These are phyloP conservation scores for Guyanaporus albipodus DNA, from an alignment of 768 basidiomycete species.

Conservation along the genomic window DNA sequence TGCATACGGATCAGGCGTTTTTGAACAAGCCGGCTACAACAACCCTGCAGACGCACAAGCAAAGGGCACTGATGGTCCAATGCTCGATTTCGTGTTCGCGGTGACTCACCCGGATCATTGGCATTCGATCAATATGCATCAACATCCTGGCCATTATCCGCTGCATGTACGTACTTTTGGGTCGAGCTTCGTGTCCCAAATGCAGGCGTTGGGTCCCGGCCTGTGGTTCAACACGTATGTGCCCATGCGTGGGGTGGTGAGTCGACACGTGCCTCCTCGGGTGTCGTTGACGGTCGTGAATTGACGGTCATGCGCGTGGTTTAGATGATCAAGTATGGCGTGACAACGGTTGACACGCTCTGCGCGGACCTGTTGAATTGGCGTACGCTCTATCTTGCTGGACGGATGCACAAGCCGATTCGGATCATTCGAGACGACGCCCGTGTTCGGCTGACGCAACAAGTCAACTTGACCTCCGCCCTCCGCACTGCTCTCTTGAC, in stretches of 20 bases:
- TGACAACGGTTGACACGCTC: conserved; percentile 86
- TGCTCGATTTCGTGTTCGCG: conserved; percentile 97
- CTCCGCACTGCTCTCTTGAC: conserved; percentile 86
- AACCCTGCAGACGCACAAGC: conserved; percentile 22
- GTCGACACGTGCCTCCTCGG: conserved; percentile 30
- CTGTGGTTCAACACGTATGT: conserved; percentile 97
- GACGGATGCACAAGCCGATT: conserved; percentile 96
- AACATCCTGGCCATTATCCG: conserved; percentile 89
- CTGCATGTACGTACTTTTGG: conserved; percentile 83
- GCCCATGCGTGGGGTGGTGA: conserved; percentile 76
- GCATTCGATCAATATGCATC: conserved; percentile 93
- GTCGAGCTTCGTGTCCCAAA: conserved; percentile 69
- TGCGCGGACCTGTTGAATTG: conserved; percentile 90
- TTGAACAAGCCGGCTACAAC: conserved; percentile 82
- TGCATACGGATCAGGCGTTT: conserved; percentile 96
- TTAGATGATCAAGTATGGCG: conserved; percentile 94
- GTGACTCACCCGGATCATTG: conserved; percentile 92
- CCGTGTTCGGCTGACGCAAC: conserved; percentile 85
- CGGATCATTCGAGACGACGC: conserved; percentile 92
- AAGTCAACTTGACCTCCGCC: conserved; percentile 90
- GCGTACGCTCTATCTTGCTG: conserved; percentile 90
- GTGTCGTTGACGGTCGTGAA: too few relatives aligned
- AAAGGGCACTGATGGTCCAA: conserved; percentile 48
- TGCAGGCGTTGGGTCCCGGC: conserved; percentile 77
- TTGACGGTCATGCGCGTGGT: conserved; percentile 1